Evolutionary conservation across 2,329 filamentous ascomycete species (phyloP).

Genomic region (Paramyrothecium sp.): DNA sequence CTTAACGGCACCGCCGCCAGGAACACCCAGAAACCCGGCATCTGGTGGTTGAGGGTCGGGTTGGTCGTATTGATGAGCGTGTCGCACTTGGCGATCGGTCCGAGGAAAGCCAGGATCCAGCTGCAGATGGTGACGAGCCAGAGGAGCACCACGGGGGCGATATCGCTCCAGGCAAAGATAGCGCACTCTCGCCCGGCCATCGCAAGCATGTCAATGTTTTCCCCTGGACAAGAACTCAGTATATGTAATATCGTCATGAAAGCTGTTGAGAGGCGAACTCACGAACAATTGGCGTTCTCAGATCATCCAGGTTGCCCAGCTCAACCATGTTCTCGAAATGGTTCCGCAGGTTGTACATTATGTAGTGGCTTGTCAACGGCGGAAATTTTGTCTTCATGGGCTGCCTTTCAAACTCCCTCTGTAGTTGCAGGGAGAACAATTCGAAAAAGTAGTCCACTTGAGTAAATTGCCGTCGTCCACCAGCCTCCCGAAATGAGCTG

Average conservation of each 20-base stretch:
- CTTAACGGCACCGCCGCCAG: background rate
- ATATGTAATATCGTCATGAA: too few relatives aligned
- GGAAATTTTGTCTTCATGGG: constrained; percentile 5
- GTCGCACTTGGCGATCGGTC: constrained; percentile 15
- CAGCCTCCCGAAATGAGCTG: too few relatives aligned
- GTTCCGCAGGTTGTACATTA: constrained; percentile 21
- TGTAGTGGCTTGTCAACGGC: constrained; percentile 17
- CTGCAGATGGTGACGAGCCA: constrained; percentile 10
- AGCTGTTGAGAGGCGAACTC: constrained; percentile 2
- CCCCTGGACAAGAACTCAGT: constrained; percentile 11
- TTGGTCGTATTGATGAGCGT: constrained; percentile 4
- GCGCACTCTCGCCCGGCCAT: constrained; percentile 5
- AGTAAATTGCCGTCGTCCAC: background rate
- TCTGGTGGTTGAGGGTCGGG: constrained; percentile 2
- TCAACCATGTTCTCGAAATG: constrained; percentile 23
- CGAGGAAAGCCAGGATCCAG: constrained; percentile 8
- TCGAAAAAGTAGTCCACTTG: constrained; percentile 22
- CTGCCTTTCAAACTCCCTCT: constrained; percentile 14
- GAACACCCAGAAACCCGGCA: constrained; percentile 3
- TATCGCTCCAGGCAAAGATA: constrained; percentile 13
- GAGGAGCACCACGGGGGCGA: constrained; percentile 14
- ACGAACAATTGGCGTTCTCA: constrained; percentile 19
- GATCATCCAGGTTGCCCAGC: constrained; percentile 11
- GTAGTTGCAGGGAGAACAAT: constrained; percentile 20
- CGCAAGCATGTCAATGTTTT: constrained; percentile 20